phyloP scores from a whole-genome alignment of 176 grass and related monocot species.

The Aechmea fasciata region DNA sequence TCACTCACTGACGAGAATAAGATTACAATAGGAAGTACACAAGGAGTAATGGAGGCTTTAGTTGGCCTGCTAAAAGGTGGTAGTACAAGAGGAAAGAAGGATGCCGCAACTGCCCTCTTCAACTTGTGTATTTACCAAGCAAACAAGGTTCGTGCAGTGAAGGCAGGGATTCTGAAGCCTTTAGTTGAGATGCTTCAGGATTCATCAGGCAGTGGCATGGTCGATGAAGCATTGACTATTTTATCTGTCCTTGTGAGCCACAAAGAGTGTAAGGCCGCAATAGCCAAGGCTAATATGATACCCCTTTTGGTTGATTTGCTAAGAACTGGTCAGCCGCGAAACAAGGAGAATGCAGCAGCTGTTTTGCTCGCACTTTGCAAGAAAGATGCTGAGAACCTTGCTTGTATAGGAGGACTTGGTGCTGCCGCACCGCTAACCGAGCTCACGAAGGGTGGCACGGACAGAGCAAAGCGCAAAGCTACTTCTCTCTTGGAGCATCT shows the following conservation, averaged over 20 bases:
- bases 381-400: conserved; percentile 84
- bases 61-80: conserved; percentile 69
- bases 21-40: conserved; percentile 82
- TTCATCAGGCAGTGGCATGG: conserved; percentile 52
- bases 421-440: conserved; percentile 82
- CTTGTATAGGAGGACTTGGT: conserved; percentile 78
- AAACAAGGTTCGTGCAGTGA: conserved; percentile 79
- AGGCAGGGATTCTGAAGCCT: conserved; percentile 68
- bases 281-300: conserved; percentile 71
- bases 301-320: conserved; percentile 78
- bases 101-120: conserved; percentile 92
- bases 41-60: conserved; percentile 68
- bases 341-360: conserved; percentile 88
- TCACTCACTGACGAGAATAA: conserved; percentile 91
- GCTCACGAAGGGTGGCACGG: conserved; percentile 78
- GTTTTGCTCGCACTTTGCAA: conserved; percentile 95
- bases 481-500: conserved; percentile 89
- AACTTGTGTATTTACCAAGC: conserved; percentile 94
- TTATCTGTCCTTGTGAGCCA: conserved; percentile 86
- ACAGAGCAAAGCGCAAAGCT: conserved; percentile 90
- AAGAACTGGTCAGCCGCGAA: conserved; percentile 64
- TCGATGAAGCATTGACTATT: conserved; percentile 79
- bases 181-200: conserved; percentile 84
- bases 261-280: conserved; percentile 72
- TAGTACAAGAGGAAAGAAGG: conserved; percentile 70